phyloP scores from a whole-genome alignment of 2,329 filamentous ascomycete genomes.

The Curvularia verruculosa region DNA sequence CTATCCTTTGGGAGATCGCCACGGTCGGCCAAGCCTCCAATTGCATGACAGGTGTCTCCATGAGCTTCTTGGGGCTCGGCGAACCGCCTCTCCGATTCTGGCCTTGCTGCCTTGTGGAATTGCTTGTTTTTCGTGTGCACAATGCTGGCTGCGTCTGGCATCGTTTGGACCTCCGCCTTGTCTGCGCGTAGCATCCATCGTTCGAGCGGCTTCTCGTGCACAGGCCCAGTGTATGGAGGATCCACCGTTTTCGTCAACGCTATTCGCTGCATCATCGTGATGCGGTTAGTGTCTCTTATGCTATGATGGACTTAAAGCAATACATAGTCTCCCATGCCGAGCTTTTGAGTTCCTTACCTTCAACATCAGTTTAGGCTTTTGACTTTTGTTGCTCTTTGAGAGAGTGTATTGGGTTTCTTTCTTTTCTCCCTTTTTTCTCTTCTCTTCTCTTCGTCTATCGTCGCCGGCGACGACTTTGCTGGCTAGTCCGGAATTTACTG shows the following conservation, averaged over 20 bases:
- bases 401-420: slow-evolving; percentile 36
- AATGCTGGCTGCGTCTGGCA: slow-evolving; percentile 32
- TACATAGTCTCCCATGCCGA: slow-evolving; percentile 41
- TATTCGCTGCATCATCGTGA: slow-evolving; percentile 34
- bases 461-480: slow-evolving; percentile 47
- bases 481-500: slow-evolving; percentile 30
- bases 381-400: slow-evolving; percentile 41
- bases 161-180: slow-evolving; percentile 43
- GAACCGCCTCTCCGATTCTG: slow-evolving; percentile 18
- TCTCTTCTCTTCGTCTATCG: slow-evolving; percentile 29
- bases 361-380: slow-evolving; percentile 27
- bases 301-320: slow-evolving; percentile 34
- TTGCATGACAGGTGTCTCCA: slow-evolving; percentile 30
- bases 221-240: slow-evolving; percentile 36
- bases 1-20: slow-evolving; percentile 15
- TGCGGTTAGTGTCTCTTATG: slow-evolving; percentile 33
- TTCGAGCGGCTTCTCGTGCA: slow-evolving; percentile 36
- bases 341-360: slow-evolving; percentile 29
- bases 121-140: slow-evolving; percentile 30
- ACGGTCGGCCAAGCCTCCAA: slow-evolving; percentile 23
- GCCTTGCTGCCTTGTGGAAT: slow-evolving; percentile 36
- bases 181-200: slow-evolving; percentile 37
- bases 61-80: slow-evolving; percentile 27
- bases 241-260: slow-evolving; percentile 31
- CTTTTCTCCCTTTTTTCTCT: slow-evolving; percentile 23